Conservation (phyloP, 2,329 filamentous ascomycete species). For the Arthrocladium fulminans region DNA sequence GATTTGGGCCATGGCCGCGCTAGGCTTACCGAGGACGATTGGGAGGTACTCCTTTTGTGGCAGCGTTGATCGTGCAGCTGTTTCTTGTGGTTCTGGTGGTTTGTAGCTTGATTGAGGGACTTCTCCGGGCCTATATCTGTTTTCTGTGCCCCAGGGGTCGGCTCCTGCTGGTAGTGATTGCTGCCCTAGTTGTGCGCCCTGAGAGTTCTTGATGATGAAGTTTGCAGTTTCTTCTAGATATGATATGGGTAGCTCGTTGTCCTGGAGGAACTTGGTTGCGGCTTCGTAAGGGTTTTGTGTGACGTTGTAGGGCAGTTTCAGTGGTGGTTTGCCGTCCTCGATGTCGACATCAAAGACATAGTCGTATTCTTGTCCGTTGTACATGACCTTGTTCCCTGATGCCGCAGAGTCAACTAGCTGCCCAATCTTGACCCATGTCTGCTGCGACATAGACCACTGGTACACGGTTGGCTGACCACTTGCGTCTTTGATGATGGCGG, state of each 20-base stretch:
- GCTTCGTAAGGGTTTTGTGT: slow-evolving; percentile 88
- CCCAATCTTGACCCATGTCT: slow-evolving; percentile 80
- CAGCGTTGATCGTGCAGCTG: slow-evolving; percentile 31
- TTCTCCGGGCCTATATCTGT: slow-evolving; percentile 68
- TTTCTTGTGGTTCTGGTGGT: slow-evolving; percentile 22
- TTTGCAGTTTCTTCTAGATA: slow-evolving; percentile 89
- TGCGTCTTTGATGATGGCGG: slow-evolving; percentile 77
- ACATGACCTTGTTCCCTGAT: slow-evolving; percentile 66
- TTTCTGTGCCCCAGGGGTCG: slow-evolving; percentile 71
- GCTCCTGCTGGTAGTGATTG: slow-evolving; percentile 42
- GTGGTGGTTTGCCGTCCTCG: slow-evolving; percentile 81
- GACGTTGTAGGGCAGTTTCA: slow-evolving; percentile 90
- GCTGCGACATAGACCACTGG: slow-evolving; percentile 66
- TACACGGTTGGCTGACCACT: slow-evolving; percentile 80
- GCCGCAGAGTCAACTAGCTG: slow-evolving; percentile 85
- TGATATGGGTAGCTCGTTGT: slow-evolving; percentile 76
- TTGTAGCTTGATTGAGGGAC: slow-evolving; percentile 34
- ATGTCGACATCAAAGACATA: slow-evolving; percentile 96
- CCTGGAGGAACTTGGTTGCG: slow-evolving; percentile 79
- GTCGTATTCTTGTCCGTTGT: slow-evolving; percentile 83
- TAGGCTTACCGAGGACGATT: slow-evolving; percentile 63
- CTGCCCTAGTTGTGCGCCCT: slow-evolving; percentile 73
- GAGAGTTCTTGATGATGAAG: slow-evolving; percentile 83
- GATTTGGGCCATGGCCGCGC: slow-evolving; percentile 67
- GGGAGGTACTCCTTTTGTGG: slow-evolving; percentile 73